Percentiles rank a stretch among this genome's conserved stretches.
Conservation (phyloP, 768 basidiomycete genomes). For the Pulveroboletus sp. region DNA sequence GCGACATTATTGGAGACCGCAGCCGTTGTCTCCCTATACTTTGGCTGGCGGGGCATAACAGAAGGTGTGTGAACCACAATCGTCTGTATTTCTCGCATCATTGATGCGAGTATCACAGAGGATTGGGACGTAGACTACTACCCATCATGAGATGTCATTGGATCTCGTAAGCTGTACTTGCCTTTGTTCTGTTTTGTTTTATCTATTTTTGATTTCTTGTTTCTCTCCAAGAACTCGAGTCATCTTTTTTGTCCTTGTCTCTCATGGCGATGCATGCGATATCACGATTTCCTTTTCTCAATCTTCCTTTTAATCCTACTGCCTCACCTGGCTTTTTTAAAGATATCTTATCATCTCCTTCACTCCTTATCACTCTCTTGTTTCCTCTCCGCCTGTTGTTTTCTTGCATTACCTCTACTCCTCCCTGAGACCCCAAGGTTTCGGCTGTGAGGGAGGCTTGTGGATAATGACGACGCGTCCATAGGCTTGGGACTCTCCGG, state of each 20-base stretch:
- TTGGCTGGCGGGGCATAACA: conserved; percentile 86
- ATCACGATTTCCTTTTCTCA: neutral
- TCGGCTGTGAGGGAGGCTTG: too few relatives aligned
- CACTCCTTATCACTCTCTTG: neutral
- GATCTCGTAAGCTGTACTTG: conserved; percentile 9
- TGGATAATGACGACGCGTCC: too few relatives aligned
- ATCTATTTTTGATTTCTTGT: conserved; percentile 5
- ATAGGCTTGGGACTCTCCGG: too few relatives aligned
- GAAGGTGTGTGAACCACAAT: conserved; percentile 55
- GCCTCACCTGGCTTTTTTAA: neutral
- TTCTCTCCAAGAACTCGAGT: conserved; percentile 3
- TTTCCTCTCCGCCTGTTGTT: neutral
- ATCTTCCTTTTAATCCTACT: neutral
- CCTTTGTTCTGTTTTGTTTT: neutral
- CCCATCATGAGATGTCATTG: conserved; percentile 26
- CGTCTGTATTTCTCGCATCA: neutral
- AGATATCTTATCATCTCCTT: neutral
- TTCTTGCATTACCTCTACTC: conserved; percentile 5
- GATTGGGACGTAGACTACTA: conserved; percentile 53
- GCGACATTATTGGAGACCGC: conserved; percentile 81
- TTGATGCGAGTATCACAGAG: conserved; percentile 25
- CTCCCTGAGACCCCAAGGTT: neutral
- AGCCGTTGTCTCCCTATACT: conserved; percentile 59
- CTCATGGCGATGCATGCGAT: conserved; percentile 7
- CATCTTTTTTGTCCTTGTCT: conserved; percentile 2